phyloP scores from a whole-genome alignment of 805 yeast genomes.

The Ogataea philodendri region DNA sequence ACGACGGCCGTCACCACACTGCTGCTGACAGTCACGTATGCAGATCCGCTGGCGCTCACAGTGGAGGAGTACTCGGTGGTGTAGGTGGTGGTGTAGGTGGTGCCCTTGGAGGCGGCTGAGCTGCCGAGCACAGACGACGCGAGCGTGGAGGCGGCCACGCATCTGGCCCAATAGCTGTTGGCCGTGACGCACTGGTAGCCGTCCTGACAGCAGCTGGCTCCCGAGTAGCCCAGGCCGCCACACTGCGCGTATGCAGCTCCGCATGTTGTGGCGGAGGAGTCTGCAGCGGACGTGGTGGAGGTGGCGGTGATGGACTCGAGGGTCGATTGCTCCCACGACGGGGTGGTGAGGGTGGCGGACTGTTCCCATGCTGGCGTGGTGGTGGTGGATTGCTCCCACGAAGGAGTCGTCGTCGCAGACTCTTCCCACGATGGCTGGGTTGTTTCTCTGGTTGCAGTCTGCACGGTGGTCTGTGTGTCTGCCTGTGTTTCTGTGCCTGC shows the following conservation, averaged over 20 bases:
- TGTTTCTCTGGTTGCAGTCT: conserved; percentile 11
- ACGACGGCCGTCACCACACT: conserved; percentile 18
- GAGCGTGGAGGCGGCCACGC: conserved; percentile 27
- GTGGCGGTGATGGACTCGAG: conserved; percentile 6
- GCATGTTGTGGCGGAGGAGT: too few species aligned
- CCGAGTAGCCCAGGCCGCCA: conserved; percentile 30
- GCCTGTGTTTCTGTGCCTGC: conserved; percentile 9
- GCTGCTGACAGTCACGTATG: conserved; percentile 14
- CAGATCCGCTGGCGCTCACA: conserved; percentile 14
- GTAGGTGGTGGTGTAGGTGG: conserved; percentile 15
- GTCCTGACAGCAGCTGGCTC: conserved; percentile 29
- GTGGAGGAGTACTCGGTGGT: conserved; percentile 17
- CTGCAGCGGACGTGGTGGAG: conserved; percentile 11
- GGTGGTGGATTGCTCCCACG: background rate
- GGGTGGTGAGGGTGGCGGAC: background rate
- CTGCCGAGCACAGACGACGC: conserved; percentile 8
- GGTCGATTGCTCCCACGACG: background rate
- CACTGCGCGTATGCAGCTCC: conserved; percentile 32
- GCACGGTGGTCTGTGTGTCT: background rate
- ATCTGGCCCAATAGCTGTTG: conserved; percentile 32
- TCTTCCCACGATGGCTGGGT: conserved; percentile 5
- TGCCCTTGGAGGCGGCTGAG: conserved; percentile 2
- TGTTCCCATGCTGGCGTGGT: conserved; percentile 2
- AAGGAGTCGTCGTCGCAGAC: conserved; percentile 7
- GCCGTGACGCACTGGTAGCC: conserved; percentile 26